Base-by-base conservation (phyloP, 1,284 basidiomycete species). In the Earliella scabrosa region DNA sequence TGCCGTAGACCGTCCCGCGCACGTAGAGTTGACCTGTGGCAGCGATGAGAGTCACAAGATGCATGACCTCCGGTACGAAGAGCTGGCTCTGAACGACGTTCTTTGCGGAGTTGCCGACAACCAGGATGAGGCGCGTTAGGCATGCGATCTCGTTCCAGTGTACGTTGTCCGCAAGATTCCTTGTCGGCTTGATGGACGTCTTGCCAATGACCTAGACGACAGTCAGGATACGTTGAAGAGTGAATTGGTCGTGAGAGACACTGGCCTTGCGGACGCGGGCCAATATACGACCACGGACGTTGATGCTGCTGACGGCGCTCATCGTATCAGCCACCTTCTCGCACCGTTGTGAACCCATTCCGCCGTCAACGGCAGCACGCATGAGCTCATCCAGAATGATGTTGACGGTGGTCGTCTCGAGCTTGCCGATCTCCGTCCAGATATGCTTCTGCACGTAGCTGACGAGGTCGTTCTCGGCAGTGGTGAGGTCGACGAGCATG, bases 111-210 rank as follows among this genome's bases (percentile, higher is more conserved):
- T 92, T 88, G 39, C 87, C 84, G 18, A 92, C 83, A 8, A 88
- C 81, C 16, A 92, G 79, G 43, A 84, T 79, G 32, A 96, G 81
- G 14, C 92, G 85, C 32, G 90, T 79, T 31, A 95, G 76, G 1
- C 88, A 88, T 3, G 90, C 87, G 11, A 96, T 90, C 69, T 96
- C 93, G 58, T 82, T 85, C 92, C 93, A 96, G 57, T 88, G 85
- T 1, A 82, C 73, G 70, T 92, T 92, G 43, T 92, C 86, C 2
- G 81, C 77, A 2, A 95, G 78, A 11, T 80, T 79, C 50, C 73
- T 76, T 3, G 86, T 83, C 1, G 85, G 78, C 64, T 84, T 83
- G 41, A 84, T 77, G 45, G 88, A 86, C 2, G 90, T 83, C 76
- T 82, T 92, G 41, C 86, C 86, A 54, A 94, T 79, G 24, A 86